Percentiles rank a stretch among this genome's conserved stretches.
Conservation (phyloP, 805 yeast species). For the Cyberlindnera xishuangbannaensis region DNA sequence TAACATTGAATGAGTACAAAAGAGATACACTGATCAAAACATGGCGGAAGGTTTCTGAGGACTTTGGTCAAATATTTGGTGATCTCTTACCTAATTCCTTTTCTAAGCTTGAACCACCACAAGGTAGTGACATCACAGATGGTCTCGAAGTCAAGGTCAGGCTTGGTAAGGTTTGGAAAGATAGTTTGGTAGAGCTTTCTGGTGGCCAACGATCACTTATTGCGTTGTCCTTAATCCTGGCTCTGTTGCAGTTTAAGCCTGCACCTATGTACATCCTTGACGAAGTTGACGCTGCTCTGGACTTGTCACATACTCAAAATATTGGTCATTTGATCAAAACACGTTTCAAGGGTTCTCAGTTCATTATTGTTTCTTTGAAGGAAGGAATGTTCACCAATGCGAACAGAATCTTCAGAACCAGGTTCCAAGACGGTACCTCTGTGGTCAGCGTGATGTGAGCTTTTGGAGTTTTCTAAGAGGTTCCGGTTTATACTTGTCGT, state of each 20-base stretch:
- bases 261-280: constrained; percentile 98
- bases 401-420: constrained; percentile 84
- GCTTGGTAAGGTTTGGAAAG: constrained; percentile 93
- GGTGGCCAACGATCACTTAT: constrained; percentile 97
- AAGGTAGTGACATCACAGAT: constrained; percentile 75
- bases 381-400: constrained; percentile 99
- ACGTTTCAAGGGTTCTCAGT: constrained; percentile 91
- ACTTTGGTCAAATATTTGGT: constrained; percentile 85
- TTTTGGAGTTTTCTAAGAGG: too few species aligned
- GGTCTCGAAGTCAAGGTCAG: constrained; percentile 90
- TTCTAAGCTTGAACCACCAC: constrained; percentile 81
- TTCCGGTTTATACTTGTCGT: too few species aligned
- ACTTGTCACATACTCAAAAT: constrained; percentile 93
- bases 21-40: constrained; percentile 76
- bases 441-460: constrained; percentile 67
- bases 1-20: constrained; percentile 78
- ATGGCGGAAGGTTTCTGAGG: constrained; percentile 79
- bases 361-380: constrained; percentile 91
- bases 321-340: constrained; percentile 96
- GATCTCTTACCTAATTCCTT: constrained; percentile 85
- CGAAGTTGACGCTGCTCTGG: constrained; percentile 98
- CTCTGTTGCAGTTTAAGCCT: constrained; percentile 88
- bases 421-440: constrained; percentile 96
- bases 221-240: constrained; percentile 88
- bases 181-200: constrained; percentile 86